A percentile compares a stretch with the other conserved stretches of the same genome.
These are phyloP conservation scores for Aspergillus ostianus DNA, from an alignment of 495 filamentous ascomycete species.

Conservation along the genomic window DNA sequence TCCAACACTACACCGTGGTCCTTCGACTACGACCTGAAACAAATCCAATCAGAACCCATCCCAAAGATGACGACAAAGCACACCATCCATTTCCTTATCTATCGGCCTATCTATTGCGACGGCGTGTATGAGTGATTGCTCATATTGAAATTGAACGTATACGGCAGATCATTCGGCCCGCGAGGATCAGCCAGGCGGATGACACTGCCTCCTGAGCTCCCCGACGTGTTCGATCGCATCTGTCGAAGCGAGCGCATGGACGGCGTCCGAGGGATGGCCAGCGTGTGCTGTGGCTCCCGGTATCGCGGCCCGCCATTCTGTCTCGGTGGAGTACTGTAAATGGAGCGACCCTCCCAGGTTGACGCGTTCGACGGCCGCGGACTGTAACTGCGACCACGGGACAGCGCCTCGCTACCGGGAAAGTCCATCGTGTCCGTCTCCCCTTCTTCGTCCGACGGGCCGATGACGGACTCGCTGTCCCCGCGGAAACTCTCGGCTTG, in stretches of 20 bases:
- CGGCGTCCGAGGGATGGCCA: slow-evolving; percentile 26
- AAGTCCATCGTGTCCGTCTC: slow-evolving; percentile 42
- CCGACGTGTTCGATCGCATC: slow-evolving; percentile 37
- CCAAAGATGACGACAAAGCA: neutral
- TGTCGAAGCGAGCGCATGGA: slow-evolving; percentile 39
- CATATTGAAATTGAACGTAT: slow-evolving; percentile 39
- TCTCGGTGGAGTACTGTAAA: slow-evolving; percentile 29
- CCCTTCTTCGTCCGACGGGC: slow-evolving; percentile 47
- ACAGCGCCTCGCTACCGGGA: slow-evolving; percentile 21
- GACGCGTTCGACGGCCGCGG: slow-evolving; percentile 32
- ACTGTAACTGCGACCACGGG: slow-evolving; percentile 30
- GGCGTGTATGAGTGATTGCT: slow-evolving; percentile 19
- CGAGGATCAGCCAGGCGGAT: slow-evolving; percentile 43
- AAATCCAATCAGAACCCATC: neutral
- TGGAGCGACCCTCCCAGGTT: slow-evolving; percentile 33
- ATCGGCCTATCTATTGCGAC: neutral
- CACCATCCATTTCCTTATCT: neutral
- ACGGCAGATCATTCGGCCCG: slow-evolving; percentile 43
- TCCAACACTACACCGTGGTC: too few relatives aligned
- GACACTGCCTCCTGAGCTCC: slow-evolving; percentile 43
- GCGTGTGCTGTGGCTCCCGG: neutral
- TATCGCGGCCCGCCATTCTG: slow-evolving; percentile 17
- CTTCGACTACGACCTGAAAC: neutral
- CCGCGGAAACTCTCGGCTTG: slow-evolving; percentile 29
- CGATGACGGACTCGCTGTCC: slow-evolving; percentile 41